These are phyloP conservation scores for Talaromyces sp. DNA, from an alignment of 2,329 filamentous ascomycete species.

Conservation along the genomic window DNA sequence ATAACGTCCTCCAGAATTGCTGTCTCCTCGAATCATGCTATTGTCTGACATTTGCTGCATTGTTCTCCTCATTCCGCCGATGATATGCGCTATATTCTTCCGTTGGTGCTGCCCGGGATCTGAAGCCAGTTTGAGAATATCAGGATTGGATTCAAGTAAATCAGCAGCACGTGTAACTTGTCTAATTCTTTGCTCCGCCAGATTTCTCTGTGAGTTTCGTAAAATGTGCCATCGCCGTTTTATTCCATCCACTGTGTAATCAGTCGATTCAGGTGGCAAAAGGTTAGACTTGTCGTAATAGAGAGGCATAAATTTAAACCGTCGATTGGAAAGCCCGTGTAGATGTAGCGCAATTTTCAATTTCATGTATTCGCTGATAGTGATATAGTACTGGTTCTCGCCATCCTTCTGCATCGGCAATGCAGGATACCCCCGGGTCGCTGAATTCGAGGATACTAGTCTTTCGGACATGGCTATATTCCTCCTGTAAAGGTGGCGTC, in stretches of 20 bases:
- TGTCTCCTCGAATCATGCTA: neutral
- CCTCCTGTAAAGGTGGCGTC: neutral
- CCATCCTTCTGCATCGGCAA: neutral
- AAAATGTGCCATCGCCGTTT: neutral
- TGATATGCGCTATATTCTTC: conserved; percentile 15
- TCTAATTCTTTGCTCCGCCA: neutral
- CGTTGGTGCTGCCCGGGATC: conserved; percentile 15
- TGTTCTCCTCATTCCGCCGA: neutral
- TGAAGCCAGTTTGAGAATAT: conserved; percentile 17
- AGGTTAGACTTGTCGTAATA: neutral
- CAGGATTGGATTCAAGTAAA: conserved; percentile 18
- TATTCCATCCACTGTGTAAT: neutral
- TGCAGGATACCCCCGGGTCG: too few species aligned
- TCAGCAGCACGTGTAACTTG: conserved; percentile 15
- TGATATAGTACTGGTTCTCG: neutral
- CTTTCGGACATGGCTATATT: too few species aligned
- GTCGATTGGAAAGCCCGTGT: neutral
- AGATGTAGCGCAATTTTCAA: neutral
- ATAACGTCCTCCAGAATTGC: neutral
- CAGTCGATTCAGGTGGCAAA: neutral
- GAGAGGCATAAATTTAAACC: neutral
- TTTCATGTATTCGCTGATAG: neutral
- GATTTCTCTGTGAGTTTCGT: neutral
- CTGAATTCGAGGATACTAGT: neutral
- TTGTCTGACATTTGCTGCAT: neutral